Base-by-base conservation (phyloP, 352 stramenopile genomes). In the Thalassiosira sp. region DNA sequence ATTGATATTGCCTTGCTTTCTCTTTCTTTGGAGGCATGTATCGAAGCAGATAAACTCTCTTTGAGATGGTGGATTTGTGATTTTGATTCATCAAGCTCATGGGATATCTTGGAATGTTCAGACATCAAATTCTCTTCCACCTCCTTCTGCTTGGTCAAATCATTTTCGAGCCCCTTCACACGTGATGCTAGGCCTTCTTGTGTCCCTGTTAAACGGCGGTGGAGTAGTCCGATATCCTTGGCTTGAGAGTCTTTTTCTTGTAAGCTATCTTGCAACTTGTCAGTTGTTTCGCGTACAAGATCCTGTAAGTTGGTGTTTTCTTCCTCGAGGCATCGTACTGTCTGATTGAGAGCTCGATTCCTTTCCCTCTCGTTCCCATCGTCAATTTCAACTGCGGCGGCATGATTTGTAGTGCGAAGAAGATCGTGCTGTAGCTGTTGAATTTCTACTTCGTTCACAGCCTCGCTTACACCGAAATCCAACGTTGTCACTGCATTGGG, bases 361-460 rank as follows among this genome's bases (percentile, higher is more conserved):
- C 31, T 71, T 43, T 72, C 65, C 46, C 54, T 65, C 51, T 76
- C 37, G 28, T 13, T 53, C 2, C 49, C 54, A 22, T 40, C 37
- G 22, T 84, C 69, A 43, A 80, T 54, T 20, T 84, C 63, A 22
- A 51, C 13, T 10, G 37, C 52, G 10, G 60, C 18, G 22, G 69
- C 69, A 66, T 60, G 61, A 43, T 66, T 69, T 31, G 27, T 73
- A 11, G 35, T 18, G 15, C 58, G 35, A 0, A 71, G 20, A 13
- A 81, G 72, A 46, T 62, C 24, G 28, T 25, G 35, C 61, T 71
- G 33, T 16, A 73, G 35, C 3, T 24, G 15, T 37, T 62, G 10
- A 24, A 66, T 51, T 16, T 63, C 42, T 33, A 16, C 24, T 8
- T 72, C 27, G 42, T 22, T 6, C 16, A 27, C 31, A 63, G 46